These are phyloP conservation scores for Haplosporangium sp. DNA, from an alignment of 371 early-diverging fungal species.

Conservation along the genomic window DNA sequence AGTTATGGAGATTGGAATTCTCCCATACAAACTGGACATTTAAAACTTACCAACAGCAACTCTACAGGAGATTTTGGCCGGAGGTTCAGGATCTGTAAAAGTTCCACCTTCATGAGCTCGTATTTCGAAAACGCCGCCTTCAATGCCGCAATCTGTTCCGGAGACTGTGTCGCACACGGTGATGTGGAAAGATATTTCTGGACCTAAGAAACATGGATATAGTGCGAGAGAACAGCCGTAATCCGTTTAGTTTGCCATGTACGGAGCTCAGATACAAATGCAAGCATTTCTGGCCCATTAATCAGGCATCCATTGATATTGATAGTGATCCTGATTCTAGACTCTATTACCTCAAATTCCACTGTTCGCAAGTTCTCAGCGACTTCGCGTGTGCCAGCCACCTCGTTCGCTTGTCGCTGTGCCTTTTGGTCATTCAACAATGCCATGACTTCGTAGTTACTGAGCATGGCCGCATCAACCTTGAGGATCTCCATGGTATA, in stretches of 20 bases:
- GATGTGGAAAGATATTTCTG: constrained; percentile 40
- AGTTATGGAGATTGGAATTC: too few relatives aligned
- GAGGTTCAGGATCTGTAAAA: constrained; percentile 52
- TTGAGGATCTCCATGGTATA: constrained; percentile 53
- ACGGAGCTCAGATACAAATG: too few relatives aligned
- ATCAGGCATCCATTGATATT: too few relatives aligned
- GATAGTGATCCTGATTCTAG: neutral
- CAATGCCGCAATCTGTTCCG: constrained; percentile 34
- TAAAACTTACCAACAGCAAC: constrained; percentile 33
- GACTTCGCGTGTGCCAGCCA: constrained; percentile 38
- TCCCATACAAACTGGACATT: neutral
- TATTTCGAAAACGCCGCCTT: constrained; percentile 29
- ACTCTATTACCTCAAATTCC: constrained; percentile 53
- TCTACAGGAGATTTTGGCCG: constrained; percentile 45
- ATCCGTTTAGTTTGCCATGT: too few relatives aligned
- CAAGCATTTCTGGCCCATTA: too few relatives aligned
- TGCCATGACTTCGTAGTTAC: constrained; percentile 55
- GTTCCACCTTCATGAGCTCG: constrained; percentile 48
- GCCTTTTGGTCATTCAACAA: constrained; percentile 54
- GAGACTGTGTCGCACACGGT: constrained; percentile 45
- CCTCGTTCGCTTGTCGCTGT: constrained; percentile 50
- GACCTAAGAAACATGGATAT: constrained; percentile 17
- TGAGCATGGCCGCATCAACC: constrained; percentile 51
- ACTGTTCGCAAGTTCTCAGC: constrained; percentile 55
- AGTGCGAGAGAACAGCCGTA: neutral